Conservation (phyloP, 2,329 filamentous ascomycete genomes). For the Periglandula ipomoeae region DNA sequence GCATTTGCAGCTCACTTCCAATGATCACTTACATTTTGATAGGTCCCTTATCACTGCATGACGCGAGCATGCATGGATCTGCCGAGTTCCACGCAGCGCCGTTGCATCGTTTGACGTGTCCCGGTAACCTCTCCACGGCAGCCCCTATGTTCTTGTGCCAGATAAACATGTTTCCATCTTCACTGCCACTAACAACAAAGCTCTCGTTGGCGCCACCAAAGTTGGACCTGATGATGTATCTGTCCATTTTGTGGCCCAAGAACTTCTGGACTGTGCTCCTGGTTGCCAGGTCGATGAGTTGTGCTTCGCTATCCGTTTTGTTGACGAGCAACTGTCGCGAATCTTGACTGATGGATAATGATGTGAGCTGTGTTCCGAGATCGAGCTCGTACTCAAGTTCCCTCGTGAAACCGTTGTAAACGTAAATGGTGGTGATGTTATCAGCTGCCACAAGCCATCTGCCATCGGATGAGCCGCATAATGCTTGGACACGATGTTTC, state of each 20-base stretch:
- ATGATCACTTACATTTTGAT: conserved; percentile 67
- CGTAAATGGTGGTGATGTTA: conserved; percentile 58
- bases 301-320: conserved; percentile 65
- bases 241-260: conserved; percentile 62
- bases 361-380: conserved; percentile 58
- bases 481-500: conserved; percentile 70
- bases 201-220: conserved; percentile 89
- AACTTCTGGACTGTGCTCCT: conserved; percentile 66
- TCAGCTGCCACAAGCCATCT: conserved; percentile 72
- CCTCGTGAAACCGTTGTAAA: conserved; percentile 71
- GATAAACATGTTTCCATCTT: conserved; percentile 70
- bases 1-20: too few relatives aligned
- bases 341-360: conserved; percentile 71
- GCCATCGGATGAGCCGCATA: conserved; percentile 75
- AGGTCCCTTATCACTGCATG: conserved; percentile 77
- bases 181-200: conserved; percentile 85
- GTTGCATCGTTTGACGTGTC: conserved; percentile 70
- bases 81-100: conserved; percentile 81
- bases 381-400: conserved; percentile 68
- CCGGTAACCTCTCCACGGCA: conserved; percentile 66
- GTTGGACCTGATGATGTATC: conserved; percentile 69
- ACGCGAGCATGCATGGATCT: conserved; percentile 77
- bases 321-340: conserved; percentile 78
- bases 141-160: conserved; percentile 82
- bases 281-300: conserved; percentile 68